Base-by-base conservation (phyloP, 805 yeast species). In the Yarrowia phangngaensis region DNA sequence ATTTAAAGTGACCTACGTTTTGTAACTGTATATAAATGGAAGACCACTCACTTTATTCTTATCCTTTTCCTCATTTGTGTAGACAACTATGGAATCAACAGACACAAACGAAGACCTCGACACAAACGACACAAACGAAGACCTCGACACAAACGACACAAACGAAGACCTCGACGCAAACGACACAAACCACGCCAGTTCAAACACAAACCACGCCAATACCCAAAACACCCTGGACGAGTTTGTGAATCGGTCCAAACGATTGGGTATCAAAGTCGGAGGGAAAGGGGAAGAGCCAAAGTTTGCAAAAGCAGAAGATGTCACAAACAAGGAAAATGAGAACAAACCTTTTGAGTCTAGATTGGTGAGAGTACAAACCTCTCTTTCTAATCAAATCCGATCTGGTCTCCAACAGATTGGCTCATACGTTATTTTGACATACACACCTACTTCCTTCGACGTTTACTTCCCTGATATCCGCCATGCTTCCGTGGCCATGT, bases 31-130 rank as follows among this genome's bases (percentile, higher is more conserved):
- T n/a, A n/a, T n/a, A n/a, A n/a, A n/a, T n/a, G n/a, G n/a, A n/a
- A n/a, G n/a, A n/a, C n/a, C n/a, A n/a, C n/a, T n/a, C n/a, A n/a
- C n/a, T n/a, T n/a, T n/a, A n/a, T n/a, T n/a, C n/a, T n/a, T n/a
- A n/a, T n/a, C n/a, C 66, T 72, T 88, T 49, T 89, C 84, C 58
- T 95, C 87, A 7, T 82, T 90, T 1, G 97, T 89, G 68, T 89
- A 90, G 69, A 87, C 95, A 16, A 8, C 4, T 19, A 4, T 38
- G 24, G 23, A 13, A 6, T 6, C 20, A 23, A 38, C 20, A 32
- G 45, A 38, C 45, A 27, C 45, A 27, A 26, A 38, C 45, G 24
- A 22, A 28, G 45, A 38, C 32, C 26, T 27, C 26, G 27, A 27
- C n/a, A n/a, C n/a, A n/a, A n/a, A n/a, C n/a, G n/a, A n/a, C 24